A percentile compares a stretch with the other conserved stretches of the same genome.
Conservation (phyloP, 2,329 filamentous ascomycete species). For the Onygenales sp. region DNA sequence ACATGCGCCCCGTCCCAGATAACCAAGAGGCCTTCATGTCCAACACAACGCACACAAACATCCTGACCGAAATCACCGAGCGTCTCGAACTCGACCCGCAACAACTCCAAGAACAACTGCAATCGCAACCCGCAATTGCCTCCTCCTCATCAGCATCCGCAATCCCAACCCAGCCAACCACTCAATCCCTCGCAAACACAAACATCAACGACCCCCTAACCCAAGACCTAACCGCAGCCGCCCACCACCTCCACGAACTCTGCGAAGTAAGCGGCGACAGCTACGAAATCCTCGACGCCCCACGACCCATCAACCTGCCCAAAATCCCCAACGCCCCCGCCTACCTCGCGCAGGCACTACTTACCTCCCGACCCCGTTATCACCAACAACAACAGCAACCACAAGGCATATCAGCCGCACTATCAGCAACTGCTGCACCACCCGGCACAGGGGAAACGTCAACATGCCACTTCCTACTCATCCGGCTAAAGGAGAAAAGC, state of each 20-base stretch:
- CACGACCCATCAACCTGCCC: conserved; percentile 47
- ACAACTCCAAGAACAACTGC: conserved; percentile 9
- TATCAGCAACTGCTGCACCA: not conserved
- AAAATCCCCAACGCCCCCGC: conserved; percentile 29
- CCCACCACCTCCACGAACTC: conserved; percentile 60
- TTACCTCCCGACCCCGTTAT: conserved; percentile 10
- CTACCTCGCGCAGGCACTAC: conserved; percentile 10
- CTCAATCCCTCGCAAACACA: not conserved
- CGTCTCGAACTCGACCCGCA: conserved; percentile 45
- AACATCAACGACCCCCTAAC: conserved; percentile 43
- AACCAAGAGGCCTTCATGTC: conserved; percentile 93
- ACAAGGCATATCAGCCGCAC: not conserved
- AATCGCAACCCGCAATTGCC: conserved; percentile 10
- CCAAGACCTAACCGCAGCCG: conserved; percentile 57
- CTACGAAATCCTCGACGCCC: conserved; percentile 58
- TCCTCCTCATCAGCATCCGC: not conserved
- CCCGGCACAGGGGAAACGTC: conserved; percentile 13
- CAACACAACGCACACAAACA: conserved; percentile 68
- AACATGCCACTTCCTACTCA: conserved; percentile 64
- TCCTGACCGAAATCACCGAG: conserved; percentile 85
- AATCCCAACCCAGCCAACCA: not conserved
- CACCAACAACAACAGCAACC: conserved; percentile 1
- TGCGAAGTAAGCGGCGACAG: conserved; percentile 55
- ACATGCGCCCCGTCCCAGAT: conserved; percentile 14
- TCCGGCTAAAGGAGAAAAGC: conserved; percentile 63